Conservation (phyloP, 345 rosid species). For the Gossypium thurberi region DNA sequence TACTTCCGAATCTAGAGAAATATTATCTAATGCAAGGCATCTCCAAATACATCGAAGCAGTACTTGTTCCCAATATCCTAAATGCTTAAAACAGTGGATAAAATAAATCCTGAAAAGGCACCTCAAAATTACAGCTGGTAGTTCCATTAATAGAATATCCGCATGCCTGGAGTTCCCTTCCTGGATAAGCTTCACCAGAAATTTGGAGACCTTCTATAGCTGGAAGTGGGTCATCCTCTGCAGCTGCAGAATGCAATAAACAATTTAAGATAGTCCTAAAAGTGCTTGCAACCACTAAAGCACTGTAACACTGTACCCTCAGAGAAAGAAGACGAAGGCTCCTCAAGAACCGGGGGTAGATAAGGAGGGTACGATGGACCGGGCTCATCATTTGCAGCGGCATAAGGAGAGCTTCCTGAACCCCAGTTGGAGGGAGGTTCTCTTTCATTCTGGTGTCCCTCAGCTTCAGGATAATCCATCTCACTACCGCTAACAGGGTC, state of each 20-base stretch:
- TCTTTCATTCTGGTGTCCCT: constrained; percentile 50
- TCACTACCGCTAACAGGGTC: constrained; percentile 66
- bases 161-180: constrained; percentile 80
- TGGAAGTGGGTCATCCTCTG: constrained; percentile 89
- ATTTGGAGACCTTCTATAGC: constrained; percentile 83
- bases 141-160: constrained; percentile 94
- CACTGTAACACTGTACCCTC: constrained; percentile 49
- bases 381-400: constrained; percentile 44
- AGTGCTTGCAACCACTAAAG: background rate
- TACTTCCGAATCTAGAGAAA: constrained; percentile 1
- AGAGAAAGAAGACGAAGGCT: constrained; percentile 82
- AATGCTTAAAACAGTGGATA: background rate
- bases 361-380: constrained; percentile 54
- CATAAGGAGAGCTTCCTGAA: constrained; percentile 45
- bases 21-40: background rate
- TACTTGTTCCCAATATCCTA: background rate
- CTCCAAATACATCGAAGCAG: constrained; percentile 7
- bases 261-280: constrained; percentile 20
- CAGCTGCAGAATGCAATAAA: constrained; percentile 44
- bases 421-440: constrained; percentile 47
- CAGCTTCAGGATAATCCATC: constrained; percentile 57
- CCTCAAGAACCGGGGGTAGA: constrained; percentile 78
- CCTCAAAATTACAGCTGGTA: constrained; percentile 99
- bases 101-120: constrained; percentile 24
- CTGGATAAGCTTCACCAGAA: constrained; percentile 95